These are phyloP conservation scores for Teunomyces cretensis DNA, from an alignment of 805 yeast genomes.

Conservation along the genomic window DNA sequence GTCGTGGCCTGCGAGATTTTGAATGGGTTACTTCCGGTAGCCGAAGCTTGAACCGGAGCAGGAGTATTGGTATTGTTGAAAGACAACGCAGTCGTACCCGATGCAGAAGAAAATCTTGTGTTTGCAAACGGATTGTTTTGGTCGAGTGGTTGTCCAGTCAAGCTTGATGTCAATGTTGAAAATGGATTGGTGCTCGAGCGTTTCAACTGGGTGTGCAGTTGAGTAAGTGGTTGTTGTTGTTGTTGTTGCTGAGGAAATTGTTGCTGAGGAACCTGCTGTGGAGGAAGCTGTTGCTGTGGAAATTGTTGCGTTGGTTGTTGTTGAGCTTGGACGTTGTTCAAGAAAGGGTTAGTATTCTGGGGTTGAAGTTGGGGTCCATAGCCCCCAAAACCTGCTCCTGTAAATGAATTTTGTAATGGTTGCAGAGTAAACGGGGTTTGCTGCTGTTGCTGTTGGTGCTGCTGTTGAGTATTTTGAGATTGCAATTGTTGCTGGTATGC, in stretches of 20 bases:
- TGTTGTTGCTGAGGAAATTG: slow-evolving; percentile 5
- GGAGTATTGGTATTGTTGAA: slow-evolving; percentile 19
- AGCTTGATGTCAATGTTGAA: slow-evolving; percentile 18
- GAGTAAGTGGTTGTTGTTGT: slow-evolving; percentile 3
- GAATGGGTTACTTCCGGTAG: slow-evolving; percentile 66
- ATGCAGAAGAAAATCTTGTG: slow-evolving; percentile 32
- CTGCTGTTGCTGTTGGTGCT: slow-evolving; percentile 15
- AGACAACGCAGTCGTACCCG: slow-evolving; percentile 33
- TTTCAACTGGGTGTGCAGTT: slow-evolving; percentile 13
- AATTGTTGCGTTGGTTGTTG: slow-evolving; percentile 9
- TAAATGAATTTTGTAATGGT: slow-evolving; percentile 26
- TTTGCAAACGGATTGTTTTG: slow-evolving; percentile 45
- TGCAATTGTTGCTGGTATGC: slow-evolving; percentile 5
- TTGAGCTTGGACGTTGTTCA: slow-evolving; percentile 5
- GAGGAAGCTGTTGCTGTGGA: slow-evolving; percentile 11
- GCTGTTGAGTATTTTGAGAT: slow-evolving; percentile 11
- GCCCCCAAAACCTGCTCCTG: slow-evolving; percentile 65
- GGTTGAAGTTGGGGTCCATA: slow-evolving; percentile 30
- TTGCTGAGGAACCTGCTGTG: slow-evolving; percentile 11
- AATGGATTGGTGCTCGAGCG: slow-evolving; percentile 40
- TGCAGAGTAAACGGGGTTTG: slow-evolving; percentile 6
- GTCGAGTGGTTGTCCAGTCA: slow-evolving; percentile 18
- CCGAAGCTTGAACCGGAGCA: slow-evolving; percentile 24
- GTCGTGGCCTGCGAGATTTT: slow-evolving; percentile 40
- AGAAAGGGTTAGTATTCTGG: slow-evolving; percentile 12